Base-by-base conservation (phyloP, 257 asterid genomes). In the Nicotiana otophora region DNA sequence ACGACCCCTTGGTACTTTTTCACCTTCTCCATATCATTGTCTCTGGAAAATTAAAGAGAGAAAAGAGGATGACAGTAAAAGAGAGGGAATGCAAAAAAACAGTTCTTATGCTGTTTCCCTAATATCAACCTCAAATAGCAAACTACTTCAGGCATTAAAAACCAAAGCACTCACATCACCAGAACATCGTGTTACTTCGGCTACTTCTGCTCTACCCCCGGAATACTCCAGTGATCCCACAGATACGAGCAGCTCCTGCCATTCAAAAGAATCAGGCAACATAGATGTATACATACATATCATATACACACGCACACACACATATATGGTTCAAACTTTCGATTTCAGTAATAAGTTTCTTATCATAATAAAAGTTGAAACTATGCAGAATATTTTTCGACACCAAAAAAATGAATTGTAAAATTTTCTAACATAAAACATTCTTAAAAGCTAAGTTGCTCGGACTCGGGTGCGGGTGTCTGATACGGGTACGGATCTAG, bases 131-230 rank as follows among this genome's bases (percentile, higher is more conserved):
- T 74, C 61, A 74, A 72, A 23, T 74, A 74, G 79, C 39, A 12
- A 74, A 12, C 62, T 23, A 42, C 9, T 7, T 69, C 23, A 84
- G 64, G 33, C 66, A 65, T 46, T 57, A 63, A 19, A 20, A 57
- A 54, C 39, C 62, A 46, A 61, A 82, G 81, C 77, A 92, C 99
- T 92, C 86, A 96, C 98, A 89, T 96, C 99, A 63, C 99, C 99
- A 10, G 89, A 81, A 87, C 98, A 93, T 84, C 85, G 91, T 15
- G 97, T 92, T 81, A 96, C 97, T 90, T 94, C 98, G 9, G 91
- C 75, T 86, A 96, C 86, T 88, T 96, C 92, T 42, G 99, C 99
- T 57, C 61, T 92, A 31, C 98, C 98, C 36, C 90, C 85, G 33
- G 97, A 89, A 78, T 91, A 90, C 86, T 90, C 93, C 88, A 93